Base-by-base conservation (phyloP, 2,329 filamentous ascomycete species). In the Phoma sp. region DNA sequence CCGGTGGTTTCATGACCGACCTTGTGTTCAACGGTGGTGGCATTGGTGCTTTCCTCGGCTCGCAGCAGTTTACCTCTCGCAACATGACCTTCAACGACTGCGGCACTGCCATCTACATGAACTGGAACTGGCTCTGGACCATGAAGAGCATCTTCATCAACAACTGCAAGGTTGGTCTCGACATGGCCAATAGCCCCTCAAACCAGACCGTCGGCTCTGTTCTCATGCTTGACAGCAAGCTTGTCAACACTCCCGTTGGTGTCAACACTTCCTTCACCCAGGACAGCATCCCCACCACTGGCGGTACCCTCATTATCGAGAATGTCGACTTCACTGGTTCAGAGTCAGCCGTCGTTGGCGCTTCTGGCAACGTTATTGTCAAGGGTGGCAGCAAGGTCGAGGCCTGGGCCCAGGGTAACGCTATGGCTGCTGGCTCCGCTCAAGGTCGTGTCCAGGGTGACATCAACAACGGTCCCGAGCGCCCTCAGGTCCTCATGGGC, bases 301-400 rank as follows among this genome's bases (percentile, higher is more conserved):
- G 92, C 69, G 91, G 91, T 57, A 91, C 90, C 13, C 83, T 97
- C 40, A 84, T 96, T 63, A 76, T 98, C 10, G 91, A 96, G 78
- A 97, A 97, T 64, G 91, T 96, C 31, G 92, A 97, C 77, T 92
- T 97, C 62, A 80, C 81, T 43, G 87, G 85, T 50, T 86, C 90
- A 49, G 81, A 83, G 6, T 81, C 84, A 22, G 91, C 91, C 29
- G 84, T 98, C 49, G 80, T 85, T 48, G 77, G 79, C 46, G 72
- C 78, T 21, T 80, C 78, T 58, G 87, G 85, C 40, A 79, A 83
- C 38, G 80, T 80, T 1, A 79, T 96, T 39, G 83, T 97, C 27
- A 77, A 80, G 2, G 92, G 91, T 56, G 89, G 89, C 67, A 79
- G 83, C 41, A 84, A 87, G 60, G 82, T 97, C 55, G 74, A 79